Percentiles rank a stretch among this genome's conserved stretches.
phyloP scores from a whole-genome alignment of 2,329 filamentous ascomycete genomes.

The Exophiala aquamarina region DNA sequence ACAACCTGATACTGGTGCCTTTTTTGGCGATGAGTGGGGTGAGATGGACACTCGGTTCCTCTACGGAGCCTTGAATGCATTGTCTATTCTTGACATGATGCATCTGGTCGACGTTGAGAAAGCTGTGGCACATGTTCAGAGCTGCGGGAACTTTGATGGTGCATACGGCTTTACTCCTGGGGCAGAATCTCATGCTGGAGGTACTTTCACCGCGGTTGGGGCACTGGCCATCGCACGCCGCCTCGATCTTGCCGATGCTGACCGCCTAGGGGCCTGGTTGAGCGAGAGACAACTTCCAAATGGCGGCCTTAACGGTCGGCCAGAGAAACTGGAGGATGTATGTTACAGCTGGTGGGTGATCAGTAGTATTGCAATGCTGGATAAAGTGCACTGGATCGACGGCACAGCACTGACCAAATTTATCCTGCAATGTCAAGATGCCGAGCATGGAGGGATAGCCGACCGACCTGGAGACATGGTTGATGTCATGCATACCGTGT shows the following conservation, averaged over 20 bases:
- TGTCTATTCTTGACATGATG: conserved; percentile 78
- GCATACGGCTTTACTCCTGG: conserved; percentile 88
- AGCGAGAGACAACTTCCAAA: conserved; percentile 86
- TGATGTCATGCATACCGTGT: conserved; percentile 93
- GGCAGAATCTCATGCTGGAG: conserved; percentile 90
- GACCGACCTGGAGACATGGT: conserved; percentile 93
- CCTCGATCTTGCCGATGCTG: conserved; percentile 77
- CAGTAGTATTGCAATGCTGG: conserved; percentile 87
- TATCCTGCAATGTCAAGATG: conserved; percentile 86
- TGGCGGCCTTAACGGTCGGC: conserved; percentile 88
- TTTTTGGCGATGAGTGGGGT: conserved; percentile 93
- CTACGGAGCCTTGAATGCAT: conserved; percentile 83
- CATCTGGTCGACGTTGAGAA: conserved; percentile 74
- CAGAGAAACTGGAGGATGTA: conserved; percentile 93
- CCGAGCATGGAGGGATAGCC: conserved; percentile 78
- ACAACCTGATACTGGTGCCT: conserved; percentile 77
- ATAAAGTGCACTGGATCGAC: conserved; percentile 89
- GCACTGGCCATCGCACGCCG: conserved; percentile 80
- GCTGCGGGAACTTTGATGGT: conserved; percentile 91
- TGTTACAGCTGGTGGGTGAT: conserved; percentile 99
- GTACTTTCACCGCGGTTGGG: conserved; percentile 92
- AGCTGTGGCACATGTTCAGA: conserved; percentile 74
- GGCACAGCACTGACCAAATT: conserved; percentile 73
- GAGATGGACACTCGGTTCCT: conserved; percentile 94
- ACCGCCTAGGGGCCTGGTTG: conserved; percentile 83